Evolutionary conservation across 164 flowering plant genomes (phyloP).

Genomic region (Nymphaea colorata): DNA sequence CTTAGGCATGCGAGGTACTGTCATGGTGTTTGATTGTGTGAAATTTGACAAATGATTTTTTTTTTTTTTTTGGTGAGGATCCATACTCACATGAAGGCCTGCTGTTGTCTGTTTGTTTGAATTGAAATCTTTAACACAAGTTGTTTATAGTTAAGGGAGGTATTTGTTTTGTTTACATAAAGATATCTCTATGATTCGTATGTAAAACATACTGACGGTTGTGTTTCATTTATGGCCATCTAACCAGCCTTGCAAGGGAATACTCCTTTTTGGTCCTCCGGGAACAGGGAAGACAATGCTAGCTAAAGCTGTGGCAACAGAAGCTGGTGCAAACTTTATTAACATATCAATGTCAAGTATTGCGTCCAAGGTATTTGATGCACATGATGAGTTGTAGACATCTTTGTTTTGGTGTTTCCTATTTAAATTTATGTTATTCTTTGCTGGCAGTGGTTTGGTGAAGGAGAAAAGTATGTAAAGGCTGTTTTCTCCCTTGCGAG

Average conservation of each 20-base stretch:
- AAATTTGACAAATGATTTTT: too few species aligned
- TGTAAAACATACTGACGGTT: not conserved
- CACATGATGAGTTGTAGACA: not conserved
- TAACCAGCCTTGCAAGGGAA: conserved; percentile 91
- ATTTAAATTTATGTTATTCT: not conserved
- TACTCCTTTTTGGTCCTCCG: conserved; percentile 91
- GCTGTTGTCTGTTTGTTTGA: too few species aligned
- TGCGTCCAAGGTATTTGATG: conserved; percentile 56
- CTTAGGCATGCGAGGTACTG: too few species aligned
- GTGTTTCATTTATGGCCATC: not conserved
- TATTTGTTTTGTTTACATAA: too few species aligned
- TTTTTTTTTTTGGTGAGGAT: too few species aligned
- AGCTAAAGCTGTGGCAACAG: conserved; percentile 96
- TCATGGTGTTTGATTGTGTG: too few species aligned
- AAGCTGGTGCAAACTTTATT: conserved; percentile 97
- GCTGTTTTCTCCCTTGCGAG: conserved; percentile 97
- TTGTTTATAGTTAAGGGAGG: too few species aligned
- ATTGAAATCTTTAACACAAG: too few species aligned
- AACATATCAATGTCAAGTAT: conserved; percentile 97
- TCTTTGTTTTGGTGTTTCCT: not conserved
- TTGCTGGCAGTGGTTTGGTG: conserved; percentile 82
- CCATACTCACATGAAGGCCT: too few species aligned
- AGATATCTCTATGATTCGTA: too few species aligned
- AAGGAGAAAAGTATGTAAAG: conserved; percentile 94
- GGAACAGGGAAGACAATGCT: conserved; percentile 99